phyloP scores from a whole-genome alignment of 2,329 filamentous ascomycete species.

The Blumeriella jaapii region DNA sequence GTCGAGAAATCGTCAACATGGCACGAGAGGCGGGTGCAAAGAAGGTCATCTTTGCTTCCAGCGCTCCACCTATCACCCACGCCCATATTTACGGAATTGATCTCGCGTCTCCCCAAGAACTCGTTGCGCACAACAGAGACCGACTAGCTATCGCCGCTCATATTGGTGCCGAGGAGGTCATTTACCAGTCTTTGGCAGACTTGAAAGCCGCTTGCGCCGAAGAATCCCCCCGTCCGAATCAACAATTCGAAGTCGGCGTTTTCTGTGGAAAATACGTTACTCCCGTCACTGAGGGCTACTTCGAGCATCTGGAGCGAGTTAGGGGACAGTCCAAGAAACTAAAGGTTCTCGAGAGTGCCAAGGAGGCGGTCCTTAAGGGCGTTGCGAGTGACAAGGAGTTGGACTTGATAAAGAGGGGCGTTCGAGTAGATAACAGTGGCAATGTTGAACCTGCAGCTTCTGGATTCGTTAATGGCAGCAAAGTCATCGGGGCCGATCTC shows the following conservation, averaged over 20 bases:
- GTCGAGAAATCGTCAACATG: constrained; percentile 71
- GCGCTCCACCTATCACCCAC: constrained; percentile 71
- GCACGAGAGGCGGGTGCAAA: constrained; percentile 71
- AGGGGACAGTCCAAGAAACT: constrained; percentile 59
- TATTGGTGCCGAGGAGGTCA: constrained; percentile 65
- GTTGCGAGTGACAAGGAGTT: constrained; percentile 48
- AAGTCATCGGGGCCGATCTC: constrained; percentile 11
- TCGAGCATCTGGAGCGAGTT: constrained; percentile 64
- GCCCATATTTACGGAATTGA: constrained; percentile 83
- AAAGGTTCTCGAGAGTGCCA: constrained; percentile 53
- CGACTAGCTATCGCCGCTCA: constrained; percentile 49
- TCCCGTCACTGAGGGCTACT: constrained; percentile 66
- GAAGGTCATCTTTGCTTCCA: constrained; percentile 74
- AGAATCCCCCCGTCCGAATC: constrained; percentile 46
- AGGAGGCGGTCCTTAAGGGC: constrained; percentile 52
- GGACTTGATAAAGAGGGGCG: constrained; percentile 50
- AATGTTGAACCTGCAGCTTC: constrained; percentile 38
- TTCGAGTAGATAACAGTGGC: constrained; percentile 42
- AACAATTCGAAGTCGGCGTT: constrained; percentile 79
- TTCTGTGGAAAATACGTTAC: constrained; percentile 86
- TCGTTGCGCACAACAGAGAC: constrained; percentile 59
- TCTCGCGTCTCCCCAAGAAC: constrained; percentile 56
- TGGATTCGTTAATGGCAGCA: constrained; percentile 8
- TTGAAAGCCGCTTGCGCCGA: constrained; percentile 70
- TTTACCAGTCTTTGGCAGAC: constrained; percentile 67